Conservation (phyloP, 352 stramenopile genomes). For the Globisporangium apiculatum region DNA sequence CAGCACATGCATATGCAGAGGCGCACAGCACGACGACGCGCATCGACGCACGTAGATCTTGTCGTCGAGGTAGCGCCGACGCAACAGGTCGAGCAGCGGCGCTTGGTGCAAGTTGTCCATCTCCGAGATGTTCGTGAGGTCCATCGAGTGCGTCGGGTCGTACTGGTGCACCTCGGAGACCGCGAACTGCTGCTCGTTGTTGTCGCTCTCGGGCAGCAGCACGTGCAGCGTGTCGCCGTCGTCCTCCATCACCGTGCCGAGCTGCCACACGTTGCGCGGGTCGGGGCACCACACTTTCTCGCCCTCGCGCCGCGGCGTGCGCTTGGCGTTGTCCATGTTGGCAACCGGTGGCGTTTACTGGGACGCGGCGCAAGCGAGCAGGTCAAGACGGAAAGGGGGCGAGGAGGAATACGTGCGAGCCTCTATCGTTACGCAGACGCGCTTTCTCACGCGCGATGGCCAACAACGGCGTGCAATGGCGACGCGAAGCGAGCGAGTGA, state of each 20-base stretch:
- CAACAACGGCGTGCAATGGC: too few relatives aligned
- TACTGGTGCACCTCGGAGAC: conserved; percentile 85
- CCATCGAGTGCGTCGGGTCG: conserved; percentile 84
- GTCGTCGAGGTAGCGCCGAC: conserved; percentile 84
- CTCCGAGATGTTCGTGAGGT: conserved; percentile 89
- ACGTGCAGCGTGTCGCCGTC: conserved; percentile 83
- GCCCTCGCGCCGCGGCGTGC: conserved; percentile 58
- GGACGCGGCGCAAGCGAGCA: not conserved
- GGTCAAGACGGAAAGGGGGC: not conserved
- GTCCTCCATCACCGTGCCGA: conserved; percentile 82
- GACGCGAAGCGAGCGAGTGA: too few relatives aligned
- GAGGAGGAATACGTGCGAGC: not conserved
- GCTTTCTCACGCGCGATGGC: not conserved
- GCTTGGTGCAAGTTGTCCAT: conserved; percentile 93
- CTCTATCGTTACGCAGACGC: not conserved
- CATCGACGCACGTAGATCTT: conserved; percentile 81
- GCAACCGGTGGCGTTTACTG: not conserved
- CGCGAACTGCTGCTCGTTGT: conserved; percentile 69
- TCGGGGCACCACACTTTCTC: conserved; percentile 87
- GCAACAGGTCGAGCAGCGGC: conserved; percentile 85
- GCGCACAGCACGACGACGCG: not conserved
- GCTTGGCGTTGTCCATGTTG: conserved; percentile 30
- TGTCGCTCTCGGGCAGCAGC: conserved; percentile 66
- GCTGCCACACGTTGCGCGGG: conserved; percentile 80
- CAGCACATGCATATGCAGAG: not conserved